Evolutionary conservation across 805 yeast genomes (phyloP).

Genomic region (Monosporozyma yasuniensis): DNA sequence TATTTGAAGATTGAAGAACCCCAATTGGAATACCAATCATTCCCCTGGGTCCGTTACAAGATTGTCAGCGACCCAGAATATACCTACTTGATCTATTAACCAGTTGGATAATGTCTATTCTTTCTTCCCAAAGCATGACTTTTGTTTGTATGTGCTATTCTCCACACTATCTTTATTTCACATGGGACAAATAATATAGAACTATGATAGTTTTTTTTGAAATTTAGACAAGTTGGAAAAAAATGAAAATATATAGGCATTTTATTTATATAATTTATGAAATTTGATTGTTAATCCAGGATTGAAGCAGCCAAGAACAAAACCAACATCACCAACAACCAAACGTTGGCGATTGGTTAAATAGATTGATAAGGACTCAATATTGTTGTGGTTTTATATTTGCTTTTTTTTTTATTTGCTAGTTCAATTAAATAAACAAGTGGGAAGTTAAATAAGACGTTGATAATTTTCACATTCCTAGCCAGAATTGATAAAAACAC

Average conservation of each 20-base stretch:
- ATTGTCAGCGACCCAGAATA: conserved; percentile 36
- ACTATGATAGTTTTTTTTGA: background rate
- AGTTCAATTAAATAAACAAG: no score
- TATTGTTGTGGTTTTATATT: no score
- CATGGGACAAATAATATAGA: conserved; percentile 1
- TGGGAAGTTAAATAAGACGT: no score
- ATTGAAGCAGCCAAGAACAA: background rate
- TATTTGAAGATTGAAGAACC: conserved; percentile 60
- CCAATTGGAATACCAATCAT: conserved; percentile 51
- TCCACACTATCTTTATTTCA: background rate
- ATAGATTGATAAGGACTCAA: background rate
- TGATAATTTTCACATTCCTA: background rate
- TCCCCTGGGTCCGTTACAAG: conserved; percentile 71
- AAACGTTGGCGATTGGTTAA: background rate
- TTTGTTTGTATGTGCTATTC: background rate
- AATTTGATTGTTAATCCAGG: background rate
- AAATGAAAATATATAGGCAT: background rate
- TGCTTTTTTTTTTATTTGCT: no score
- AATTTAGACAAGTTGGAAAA: background rate
- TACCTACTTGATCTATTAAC: conserved; percentile 16
- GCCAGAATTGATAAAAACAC: background rate
- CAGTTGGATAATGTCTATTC: background rate
- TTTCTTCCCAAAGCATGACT: no score
- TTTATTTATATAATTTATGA: background rate
- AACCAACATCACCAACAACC: no score